A percentile compares a stretch with the other conserved stretches of the same genome.
phyloP scores from a whole-genome alignment of 352 stramenopile genomes.

The Aphanomyces cochlioides region DNA sequence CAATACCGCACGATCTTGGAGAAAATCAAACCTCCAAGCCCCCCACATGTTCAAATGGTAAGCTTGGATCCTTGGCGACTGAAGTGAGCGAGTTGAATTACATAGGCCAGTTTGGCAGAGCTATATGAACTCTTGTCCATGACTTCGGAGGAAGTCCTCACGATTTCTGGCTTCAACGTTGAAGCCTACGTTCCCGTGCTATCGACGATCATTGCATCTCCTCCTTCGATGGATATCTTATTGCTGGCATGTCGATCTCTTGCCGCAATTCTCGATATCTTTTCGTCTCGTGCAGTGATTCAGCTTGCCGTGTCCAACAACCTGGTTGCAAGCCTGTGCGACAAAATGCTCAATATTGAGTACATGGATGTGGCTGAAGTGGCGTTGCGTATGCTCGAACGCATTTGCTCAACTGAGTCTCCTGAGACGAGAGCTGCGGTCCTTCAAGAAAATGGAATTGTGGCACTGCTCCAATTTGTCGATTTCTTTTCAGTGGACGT shows the following conservation, averaged over 20 bases:
- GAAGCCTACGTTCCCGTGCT: slow-evolving; percentile 54
- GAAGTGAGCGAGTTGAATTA: background rate
- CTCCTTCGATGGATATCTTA: slow-evolving; percentile 60
- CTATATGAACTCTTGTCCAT: slow-evolving; percentile 68
- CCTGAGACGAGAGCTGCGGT: slow-evolving; percentile 35
- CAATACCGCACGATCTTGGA: slow-evolving; percentile 18
- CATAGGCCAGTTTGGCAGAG: slow-evolving; percentile 46
- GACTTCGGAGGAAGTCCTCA: slow-evolving; percentile 59
- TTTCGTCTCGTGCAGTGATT: slow-evolving; percentile 47
- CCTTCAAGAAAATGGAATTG: slow-evolving; percentile 57
- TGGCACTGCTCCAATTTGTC: slow-evolving; percentile 70
- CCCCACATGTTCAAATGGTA: slow-evolving; percentile 20
- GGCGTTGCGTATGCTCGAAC: slow-evolving; percentile 62
- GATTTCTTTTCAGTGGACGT: slow-evolving; percentile 79
- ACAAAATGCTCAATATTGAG: slow-evolving; percentile 71
- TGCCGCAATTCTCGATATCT: slow-evolving; percentile 55
- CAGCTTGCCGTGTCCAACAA: slow-evolving; percentile 31
- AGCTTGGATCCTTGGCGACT: background rate
- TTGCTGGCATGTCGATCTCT: slow-evolving; percentile 53
- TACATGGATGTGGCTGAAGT: slow-evolving; percentile 81
- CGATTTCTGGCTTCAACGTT: slow-evolving; percentile 59
- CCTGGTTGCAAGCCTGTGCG: slow-evolving; percentile 57
- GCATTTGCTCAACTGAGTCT: slow-evolving; percentile 44
- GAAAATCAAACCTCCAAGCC: slow-evolving; percentile 8
- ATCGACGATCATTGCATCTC: slow-evolving; percentile 40